phyloP scores from a whole-genome alignment of 768 basidiomycete genomes.

The Termitomyces sp. region DNA sequence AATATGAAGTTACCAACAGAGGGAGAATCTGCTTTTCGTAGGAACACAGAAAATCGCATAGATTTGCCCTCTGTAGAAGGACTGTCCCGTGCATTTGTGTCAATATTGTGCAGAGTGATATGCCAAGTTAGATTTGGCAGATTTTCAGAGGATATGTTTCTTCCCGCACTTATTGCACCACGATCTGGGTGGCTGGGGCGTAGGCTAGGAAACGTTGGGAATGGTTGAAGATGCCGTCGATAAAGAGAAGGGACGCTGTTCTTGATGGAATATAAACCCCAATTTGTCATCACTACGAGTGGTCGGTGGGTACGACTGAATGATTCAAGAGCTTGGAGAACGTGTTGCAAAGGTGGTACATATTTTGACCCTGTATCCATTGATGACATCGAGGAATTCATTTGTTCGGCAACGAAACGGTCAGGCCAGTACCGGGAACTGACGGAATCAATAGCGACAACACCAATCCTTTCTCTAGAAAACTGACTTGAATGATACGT shows the following conservation, averaged over 20 bases:
- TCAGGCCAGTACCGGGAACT: slow-evolving; percentile 78
- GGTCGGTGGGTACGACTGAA: slow-evolving; percentile 46
- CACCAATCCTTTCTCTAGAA: slow-evolving; percentile 48
- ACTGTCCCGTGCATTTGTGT: not conserved
- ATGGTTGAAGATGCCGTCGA: slow-evolving; percentile 46
- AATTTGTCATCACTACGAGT: slow-evolving; percentile 53
- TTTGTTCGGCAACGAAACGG: slow-evolving; percentile 55
- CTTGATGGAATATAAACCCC: slow-evolving; percentile 35
- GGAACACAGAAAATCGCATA: not conserved
- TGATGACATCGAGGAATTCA: slow-evolving; percentile 13
- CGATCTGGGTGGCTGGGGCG: not conserved
- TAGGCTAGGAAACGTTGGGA: slow-evolving; percentile 4
- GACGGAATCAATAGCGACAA: slow-evolving; percentile 72
- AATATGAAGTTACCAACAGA: slow-evolving; percentile 4
- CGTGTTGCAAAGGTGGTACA: slow-evolving; percentile 33
- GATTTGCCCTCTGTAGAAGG: not conserved
- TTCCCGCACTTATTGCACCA: not conserved
- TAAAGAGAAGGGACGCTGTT: slow-evolving; percentile 21
- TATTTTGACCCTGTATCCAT: slow-evolving; percentile 3
- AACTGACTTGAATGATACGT: slow-evolving; percentile 43
- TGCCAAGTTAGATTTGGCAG: slow-evolving; percentile 12
- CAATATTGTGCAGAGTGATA: slow-evolving; percentile 9
- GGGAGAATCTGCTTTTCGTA: slow-evolving; percentile 3
- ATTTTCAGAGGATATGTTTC: not conserved
- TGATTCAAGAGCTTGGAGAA: slow-evolving; percentile 39